Conservation (phyloP, 495 filamentous ascomycete genomes). For the Apiosordaria backusii region DNA sequence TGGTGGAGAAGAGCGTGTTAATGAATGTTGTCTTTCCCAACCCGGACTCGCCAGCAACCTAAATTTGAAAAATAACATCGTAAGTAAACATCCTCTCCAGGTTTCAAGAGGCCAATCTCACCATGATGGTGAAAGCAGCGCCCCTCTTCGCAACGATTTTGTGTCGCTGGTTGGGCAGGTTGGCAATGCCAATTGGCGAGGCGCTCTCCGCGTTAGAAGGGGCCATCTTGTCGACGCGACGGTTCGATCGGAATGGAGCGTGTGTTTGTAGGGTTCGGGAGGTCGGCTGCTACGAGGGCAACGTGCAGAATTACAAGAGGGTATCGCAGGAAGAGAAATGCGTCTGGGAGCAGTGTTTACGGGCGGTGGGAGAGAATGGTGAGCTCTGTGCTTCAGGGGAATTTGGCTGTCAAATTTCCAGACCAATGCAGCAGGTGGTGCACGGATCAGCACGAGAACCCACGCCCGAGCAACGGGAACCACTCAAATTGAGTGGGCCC, state of each 20-base stretch:
- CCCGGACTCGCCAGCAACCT: constrained; percentile 98
- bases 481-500: constrained; percentile 23
- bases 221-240: constrained; percentile 57
- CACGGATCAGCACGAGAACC: constrained; percentile 19
- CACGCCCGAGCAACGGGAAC: constrained; percentile 6
- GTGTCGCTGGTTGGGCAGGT: constrained; percentile 96
- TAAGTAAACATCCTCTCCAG: constrained; percentile 1
- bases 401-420: constrained; percentile 42
- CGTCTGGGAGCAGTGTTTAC: constrained; percentile 27
- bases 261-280: constrained; percentile 14
- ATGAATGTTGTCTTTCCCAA: constrained; percentile 99
- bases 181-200: constrained; percentile 98
- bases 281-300: constrained; percentile 19
- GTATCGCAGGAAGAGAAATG: constrained; percentile 16
- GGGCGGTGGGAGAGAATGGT: constrained; percentile 20
- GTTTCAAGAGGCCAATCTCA: constrained; percentile 37
- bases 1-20: constrained; percentile 99
- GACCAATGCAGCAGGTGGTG: constrained; percentile 24
- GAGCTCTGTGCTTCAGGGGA: constrained; percentile 38
- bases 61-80: constrained; percentile 6
- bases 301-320: constrained; percentile 20
- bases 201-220: constrained; percentile 75
- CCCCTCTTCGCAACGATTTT: constrained; percentile 99
- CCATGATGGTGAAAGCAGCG: constrained; percentile 99
- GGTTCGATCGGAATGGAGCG: constrained; percentile 9